Conservation (phyloP, 495 filamentous ascomycete species). For the Cetradonia linearis region DNA sequence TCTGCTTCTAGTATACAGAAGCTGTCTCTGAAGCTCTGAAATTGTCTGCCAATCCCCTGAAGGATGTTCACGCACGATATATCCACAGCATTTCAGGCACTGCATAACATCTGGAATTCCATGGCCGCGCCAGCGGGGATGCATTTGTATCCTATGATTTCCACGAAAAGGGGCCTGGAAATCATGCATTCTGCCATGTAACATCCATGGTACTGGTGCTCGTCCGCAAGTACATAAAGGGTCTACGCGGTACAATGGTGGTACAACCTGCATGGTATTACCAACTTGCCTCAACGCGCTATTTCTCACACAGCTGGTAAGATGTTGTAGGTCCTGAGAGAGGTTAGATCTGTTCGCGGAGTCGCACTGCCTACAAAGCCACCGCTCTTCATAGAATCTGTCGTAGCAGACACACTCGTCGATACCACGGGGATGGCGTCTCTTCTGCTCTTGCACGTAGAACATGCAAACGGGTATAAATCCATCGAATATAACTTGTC, state of each 20-base stretch:
- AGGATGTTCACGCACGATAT: not conserved
- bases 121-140: not conserved
- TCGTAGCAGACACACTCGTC: not conserved
- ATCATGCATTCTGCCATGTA: not conserved
- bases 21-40: too few species aligned
- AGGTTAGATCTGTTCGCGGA: not conserved
- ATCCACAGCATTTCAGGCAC: not conserved
- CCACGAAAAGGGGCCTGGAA: not conserved
- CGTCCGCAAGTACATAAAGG: not conserved
- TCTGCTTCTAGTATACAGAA: too few species aligned
- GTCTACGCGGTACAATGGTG: not conserved
- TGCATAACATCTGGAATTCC: not conserved
- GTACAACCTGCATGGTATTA: not conserved
- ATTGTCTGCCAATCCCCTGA: too few species aligned
- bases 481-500: not conserved
- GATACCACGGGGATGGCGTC: not conserved
- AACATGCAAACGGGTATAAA: not conserved
- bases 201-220: not conserved
- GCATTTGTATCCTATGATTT: not conserved
- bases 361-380: not conserved
- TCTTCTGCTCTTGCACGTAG: not conserved
- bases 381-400: not conserved
- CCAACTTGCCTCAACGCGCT: not conserved
- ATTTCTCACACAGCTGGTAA: not conserved
- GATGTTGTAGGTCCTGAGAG: not conserved